A percentile compares a stretch with the other conserved stretches of the same genome.
These are phyloP conservation scores for Metschnikowia gelsemii DNA, from an alignment of 805 yeast species.

Conservation along the genomic window DNA sequence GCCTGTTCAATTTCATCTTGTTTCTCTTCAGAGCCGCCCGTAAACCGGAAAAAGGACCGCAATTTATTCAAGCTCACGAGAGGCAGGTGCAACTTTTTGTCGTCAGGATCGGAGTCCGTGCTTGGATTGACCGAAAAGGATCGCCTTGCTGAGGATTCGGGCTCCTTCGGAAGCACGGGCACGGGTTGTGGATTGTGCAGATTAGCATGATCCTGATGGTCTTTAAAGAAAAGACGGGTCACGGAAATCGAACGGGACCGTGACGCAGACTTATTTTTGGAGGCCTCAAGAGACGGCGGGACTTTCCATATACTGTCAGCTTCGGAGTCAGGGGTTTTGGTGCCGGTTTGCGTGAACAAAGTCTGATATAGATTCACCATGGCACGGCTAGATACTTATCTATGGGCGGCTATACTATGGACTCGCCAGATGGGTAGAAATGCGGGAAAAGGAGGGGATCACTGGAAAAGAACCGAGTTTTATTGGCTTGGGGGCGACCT, in stretches of 20 bases:
- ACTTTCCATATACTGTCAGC: constrained; percentile 20
- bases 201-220: constrained; percentile 15
- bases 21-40: constrained; percentile 17
- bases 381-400: too few relatives aligned
- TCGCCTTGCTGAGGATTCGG: background rate
- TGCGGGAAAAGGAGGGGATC: background rate
- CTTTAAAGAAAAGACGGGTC: constrained; percentile 28
- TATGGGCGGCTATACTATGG: too few relatives aligned
- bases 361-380: constrained; percentile 24
- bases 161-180: background rate
- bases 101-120: constrained; percentile 3
- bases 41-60: constrained; percentile 10
- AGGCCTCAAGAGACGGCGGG: constrained; percentile 13
- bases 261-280: constrained; percentile 10
- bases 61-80: constrained; percentile 2
- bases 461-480: too few relatives aligned
- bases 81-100: too few relatives aligned
- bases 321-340: constrained; percentile 13
- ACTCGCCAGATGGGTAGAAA: background rate
- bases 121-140: background rate
- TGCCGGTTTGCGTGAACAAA: constrained; percentile 15
- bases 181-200: background rate
- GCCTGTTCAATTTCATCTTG: background rate
- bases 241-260: constrained; percentile 30
- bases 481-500: too few relatives aligned